Evolutionary conservation across 2,329 filamentous ascomycete species (phyloP), one percentile per base, ranked within the genome.

Genomic region (Ophiostoma pallidulum): DNA sequence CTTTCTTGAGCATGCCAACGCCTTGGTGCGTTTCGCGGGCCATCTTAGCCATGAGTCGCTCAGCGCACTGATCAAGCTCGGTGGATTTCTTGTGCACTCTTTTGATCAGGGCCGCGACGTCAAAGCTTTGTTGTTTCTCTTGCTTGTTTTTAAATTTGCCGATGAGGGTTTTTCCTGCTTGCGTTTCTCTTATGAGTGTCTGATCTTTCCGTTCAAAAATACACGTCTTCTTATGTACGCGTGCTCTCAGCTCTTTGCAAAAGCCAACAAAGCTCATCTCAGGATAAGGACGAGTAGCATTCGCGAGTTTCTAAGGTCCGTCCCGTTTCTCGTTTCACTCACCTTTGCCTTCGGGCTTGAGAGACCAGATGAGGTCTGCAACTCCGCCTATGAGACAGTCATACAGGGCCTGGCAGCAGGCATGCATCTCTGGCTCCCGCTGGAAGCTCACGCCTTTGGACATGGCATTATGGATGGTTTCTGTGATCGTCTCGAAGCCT

Each of bases 401-500:
- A 16, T 51, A 42, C 10, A 51, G 13, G 5, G 29, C 49, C 8
- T 48, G 49, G 31, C 44, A 45, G 12, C 41, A 37, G 4, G 35
- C 36, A 13, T 48, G 16, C 49, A 51, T 51, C 14, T 51, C 49
- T 3, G 45, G 45, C 29, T 48, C 36, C 3, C 31, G n/a, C 4
- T 36, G 37, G 36, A 41, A 48, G 20, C 36, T 33, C 28, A 41
- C 41, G 12, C 31, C 41, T 14, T 45, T 48, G 18, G 46, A 41
- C 45, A 48, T 51, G 22, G 49, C 45, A 13, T 41, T 45, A 31
- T 36, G 31, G 9, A 48, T 48, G 16, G 45, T 45, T 4, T 48
- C 45, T 12, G 49, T 48, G 36, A 51, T 48, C 14, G 18, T 33
- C n/a, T 48, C 49, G 9, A 51, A 51, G 13, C 44, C 49, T 2